Conservation (phyloP, 257 asterid genomes). For the Solanum appendiculatum region DNA sequence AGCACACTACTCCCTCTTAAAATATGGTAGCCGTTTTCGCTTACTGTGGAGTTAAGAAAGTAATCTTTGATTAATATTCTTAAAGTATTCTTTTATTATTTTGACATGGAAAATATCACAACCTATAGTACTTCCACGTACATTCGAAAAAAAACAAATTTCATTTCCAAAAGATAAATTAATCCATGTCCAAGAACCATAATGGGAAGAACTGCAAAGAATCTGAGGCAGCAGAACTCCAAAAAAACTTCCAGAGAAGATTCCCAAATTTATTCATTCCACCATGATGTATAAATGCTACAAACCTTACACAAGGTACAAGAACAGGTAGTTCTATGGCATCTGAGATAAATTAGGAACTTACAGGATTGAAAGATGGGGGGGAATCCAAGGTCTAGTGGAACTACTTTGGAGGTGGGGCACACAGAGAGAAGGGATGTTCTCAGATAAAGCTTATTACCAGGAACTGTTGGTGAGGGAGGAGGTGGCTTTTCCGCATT, state of each 20-base stretch:
- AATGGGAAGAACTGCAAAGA: background rate
- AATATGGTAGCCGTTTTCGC: background rate
- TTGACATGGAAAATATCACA: background rate
- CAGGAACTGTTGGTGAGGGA: background rate
- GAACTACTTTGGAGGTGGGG: background rate
- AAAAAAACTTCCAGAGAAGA: background rate
- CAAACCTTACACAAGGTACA: background rate
- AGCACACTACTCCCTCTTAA: background rate
- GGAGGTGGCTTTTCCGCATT: background rate
- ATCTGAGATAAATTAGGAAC: background rate
- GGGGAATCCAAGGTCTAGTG: background rate
- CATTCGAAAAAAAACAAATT: background rate
- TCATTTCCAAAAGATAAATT: background rate
- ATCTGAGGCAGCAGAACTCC: background rate
- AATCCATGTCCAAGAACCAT: background rate
- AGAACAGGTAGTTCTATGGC: background rate
- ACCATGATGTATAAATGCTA: background rate
- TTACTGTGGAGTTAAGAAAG: background rate
- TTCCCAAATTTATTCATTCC: background rate
- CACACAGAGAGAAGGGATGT: background rate
- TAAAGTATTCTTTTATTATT: background rate
- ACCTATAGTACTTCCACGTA: background rate
- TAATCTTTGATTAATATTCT: background rate
- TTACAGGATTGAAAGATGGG: background rate
- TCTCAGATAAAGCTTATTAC: background rate